These are phyloP conservation scores for Colletotrichum neosansevieriae DNA, from an alignment of 2,329 filamentous ascomycete species.

Conservation along the genomic window DNA sequence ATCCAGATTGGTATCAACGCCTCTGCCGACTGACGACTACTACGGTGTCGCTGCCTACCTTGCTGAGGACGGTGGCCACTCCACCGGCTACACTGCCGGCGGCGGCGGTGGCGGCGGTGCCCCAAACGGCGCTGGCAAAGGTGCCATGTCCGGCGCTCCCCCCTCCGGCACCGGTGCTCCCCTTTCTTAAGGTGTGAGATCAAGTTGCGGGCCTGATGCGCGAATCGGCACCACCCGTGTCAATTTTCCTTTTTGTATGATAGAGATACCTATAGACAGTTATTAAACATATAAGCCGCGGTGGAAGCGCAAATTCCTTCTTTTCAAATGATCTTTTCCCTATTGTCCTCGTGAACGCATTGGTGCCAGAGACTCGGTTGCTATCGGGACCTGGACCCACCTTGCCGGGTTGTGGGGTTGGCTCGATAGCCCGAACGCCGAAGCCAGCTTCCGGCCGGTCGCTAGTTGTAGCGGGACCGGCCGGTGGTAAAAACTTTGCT, in stretches of 20 bases:
- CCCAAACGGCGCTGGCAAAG: slow-evolving; percentile 20
- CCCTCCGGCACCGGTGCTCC: slow-evolving; percentile 23
- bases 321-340: not conserved
- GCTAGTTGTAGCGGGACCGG: not conserved
- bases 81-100: slow-evolving; percentile 2
- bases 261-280: slow-evolving; percentile 19
- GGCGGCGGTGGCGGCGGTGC: slow-evolving; percentile 19
- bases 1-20: slow-evolving; percentile 64
- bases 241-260: slow-evolving; percentile 16
- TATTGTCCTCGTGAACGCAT: not conserved
- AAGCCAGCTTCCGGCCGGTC: not conserved
- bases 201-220: not conserved
- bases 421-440: not conserved
- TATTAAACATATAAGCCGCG: slow-evolving; percentile 17
- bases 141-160: slow-evolving; percentile 22
- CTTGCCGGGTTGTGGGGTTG: not conserved
- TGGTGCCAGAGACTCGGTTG: not conserved
- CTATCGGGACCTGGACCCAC: not conserved
- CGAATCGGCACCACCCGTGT: not conserved
- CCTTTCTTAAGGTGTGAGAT: not conserved
- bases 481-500: no score
- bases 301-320: not conserved
- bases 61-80: slow-evolving; percentile 32
- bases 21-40: slow-evolving; percentile 40
- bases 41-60: slow-evolving; percentile 31